Evolutionary conservation across 352 stramenopile species (phyloP), one percentile per base, ranked within the genome.

Genomic region (Pythium volutum): DNA sequence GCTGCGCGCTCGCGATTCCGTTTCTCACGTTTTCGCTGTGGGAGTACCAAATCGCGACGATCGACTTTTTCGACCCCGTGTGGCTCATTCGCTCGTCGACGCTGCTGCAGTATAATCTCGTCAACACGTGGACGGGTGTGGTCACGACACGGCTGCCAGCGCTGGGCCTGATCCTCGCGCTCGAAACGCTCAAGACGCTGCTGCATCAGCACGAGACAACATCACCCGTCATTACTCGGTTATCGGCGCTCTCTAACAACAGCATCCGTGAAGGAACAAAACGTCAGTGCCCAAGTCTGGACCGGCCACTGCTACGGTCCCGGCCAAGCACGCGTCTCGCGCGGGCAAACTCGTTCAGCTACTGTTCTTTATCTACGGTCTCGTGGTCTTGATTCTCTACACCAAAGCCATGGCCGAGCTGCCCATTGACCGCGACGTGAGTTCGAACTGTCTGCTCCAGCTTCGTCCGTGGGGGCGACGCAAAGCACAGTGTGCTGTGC

Each of bases 1-100:
- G 66, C 39, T 67, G 65, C 43, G 64, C 66, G 47, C 50, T 73
- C 29, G 66, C 31, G 46, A 67, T 70, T 8, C 66, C 66, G 39
- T 70, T 66, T 20, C 29, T 67, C 23, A 70, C 60, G 22, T 73
- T 67, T 34, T 38, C 18, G 5, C 33, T 70, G 5, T 70, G 66
- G 66, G 46, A 61, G 45, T 27, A 58, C 38, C 38, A 55, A 55
- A 54, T 69, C 45, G 62, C 62, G n/a, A 69, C 62, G 23, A 38
- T 59, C 29, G 54, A 69, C 48, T 62, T 63, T 31, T 69, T 57
- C 33, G 62, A 69, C 27, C 36, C 56, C 29, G 62, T 69, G 29
- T 69, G 62, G 62, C 47, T 62, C 38, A 64, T 69, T 31, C 62
- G 62, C 9, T 69, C 62, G 29, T 69, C 62, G 11, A 69, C 53